Conservation (phyloP, 2,329 filamentous ascomycete genomes). For the Calonectria naviculata region DNA sequence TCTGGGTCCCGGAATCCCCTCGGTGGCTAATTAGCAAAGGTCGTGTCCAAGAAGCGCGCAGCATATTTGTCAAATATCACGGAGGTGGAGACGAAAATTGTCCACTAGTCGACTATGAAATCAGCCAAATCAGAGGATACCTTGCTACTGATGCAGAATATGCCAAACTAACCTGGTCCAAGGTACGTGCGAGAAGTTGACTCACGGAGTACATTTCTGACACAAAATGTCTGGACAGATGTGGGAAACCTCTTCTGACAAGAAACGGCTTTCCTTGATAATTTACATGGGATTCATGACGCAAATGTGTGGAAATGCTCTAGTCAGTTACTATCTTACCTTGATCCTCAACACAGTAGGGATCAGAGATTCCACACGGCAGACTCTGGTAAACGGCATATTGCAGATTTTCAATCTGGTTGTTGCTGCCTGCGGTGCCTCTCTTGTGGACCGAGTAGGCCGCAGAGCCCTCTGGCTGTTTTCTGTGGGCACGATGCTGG, state of each 20-base stretch:
- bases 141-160: not conserved
- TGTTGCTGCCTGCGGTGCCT: constrained; percentile 47
- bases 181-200: not conserved
- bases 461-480: constrained; percentile 52
- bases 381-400: constrained; percentile 30
- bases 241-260: not conserved
- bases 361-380: constrained; percentile 48
- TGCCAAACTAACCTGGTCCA: not conserved
- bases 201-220: not conserved
- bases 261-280: not conserved
- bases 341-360: constrained; percentile 49
- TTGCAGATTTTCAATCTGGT: constrained; percentile 50
- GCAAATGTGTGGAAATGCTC: not conserved
- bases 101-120: constrained; percentile 1
- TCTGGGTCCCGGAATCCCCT: constrained; percentile 9
- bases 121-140: not conserved
- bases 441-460: constrained; percentile 50
- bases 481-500: constrained; percentile 44
- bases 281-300: not conserved
- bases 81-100: not conserved
- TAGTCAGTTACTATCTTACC: constrained; percentile 45
- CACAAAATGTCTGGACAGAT: not conserved
- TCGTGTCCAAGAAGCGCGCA: not conserved
- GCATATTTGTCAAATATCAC: not conserved
- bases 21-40: not conserved